Conservation (phyloP, 1,284 basidiomycete species). For the Boletus sp. region DNA sequence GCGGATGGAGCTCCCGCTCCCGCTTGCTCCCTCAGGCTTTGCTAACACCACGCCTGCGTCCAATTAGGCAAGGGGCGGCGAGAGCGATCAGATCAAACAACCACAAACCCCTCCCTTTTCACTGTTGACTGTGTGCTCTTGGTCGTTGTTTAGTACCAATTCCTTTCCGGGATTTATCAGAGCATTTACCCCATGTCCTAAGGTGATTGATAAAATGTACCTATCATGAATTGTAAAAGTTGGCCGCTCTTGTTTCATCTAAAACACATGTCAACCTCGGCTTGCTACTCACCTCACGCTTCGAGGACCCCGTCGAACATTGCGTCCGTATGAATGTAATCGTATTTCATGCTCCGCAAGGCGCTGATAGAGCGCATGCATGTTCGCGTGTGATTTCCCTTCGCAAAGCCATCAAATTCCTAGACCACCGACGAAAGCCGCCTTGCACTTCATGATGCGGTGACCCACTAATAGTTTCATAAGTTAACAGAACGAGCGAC, state of each 20-base stretch:
- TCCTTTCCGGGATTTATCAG: too few species aligned
- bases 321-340: background rate
- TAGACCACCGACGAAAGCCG: background rate
- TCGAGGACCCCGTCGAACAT: slow-evolving; percentile 6
- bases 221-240: background rate
- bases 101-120: too few species aligned
- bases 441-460: background rate
- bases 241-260: background rate
- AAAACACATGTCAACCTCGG: slow-evolving; percentile 2
- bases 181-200: too few species aligned
- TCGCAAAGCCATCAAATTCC: background rate
- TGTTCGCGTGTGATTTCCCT: background rate
- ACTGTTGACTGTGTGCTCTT: too few species aligned
- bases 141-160: too few species aligned
- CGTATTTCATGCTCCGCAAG: background rate
- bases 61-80: background rate
- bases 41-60: background rate
- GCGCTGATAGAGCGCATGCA: background rate
- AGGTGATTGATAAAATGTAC: background rate
- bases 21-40: background rate
- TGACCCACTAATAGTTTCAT: slow-evolving; percentile 20
- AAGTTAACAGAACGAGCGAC: slow-evolving; percentile 20
- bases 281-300: slow-evolving; percentile 1
- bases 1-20: background rate
- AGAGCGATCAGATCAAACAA: too few species aligned